These are phyloP conservation scores for Dimargaris cristalligena DNA, from an alignment of 192 early-diverging fungal genomes.

Conservation along the genomic window DNA sequence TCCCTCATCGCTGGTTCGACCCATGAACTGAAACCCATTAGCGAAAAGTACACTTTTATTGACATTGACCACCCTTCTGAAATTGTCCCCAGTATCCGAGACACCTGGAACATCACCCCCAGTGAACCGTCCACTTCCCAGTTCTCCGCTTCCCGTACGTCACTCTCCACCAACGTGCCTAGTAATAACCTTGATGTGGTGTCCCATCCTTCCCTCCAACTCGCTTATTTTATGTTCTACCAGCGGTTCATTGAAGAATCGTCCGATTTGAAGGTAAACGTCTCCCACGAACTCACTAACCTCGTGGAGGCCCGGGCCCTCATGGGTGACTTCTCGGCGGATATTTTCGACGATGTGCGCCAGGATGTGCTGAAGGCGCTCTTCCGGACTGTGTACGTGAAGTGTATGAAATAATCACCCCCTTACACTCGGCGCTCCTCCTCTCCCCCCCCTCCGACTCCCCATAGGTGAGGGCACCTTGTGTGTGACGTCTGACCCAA, in stretches of 20 bases:
- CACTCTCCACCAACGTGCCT: background rate
- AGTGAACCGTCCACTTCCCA: background rate
- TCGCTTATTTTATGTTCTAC: slow-evolving; percentile 9
- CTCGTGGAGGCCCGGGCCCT: background rate
- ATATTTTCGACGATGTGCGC: slow-evolving; percentile 9
- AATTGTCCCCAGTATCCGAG: background rate
- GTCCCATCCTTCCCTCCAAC: background rate
- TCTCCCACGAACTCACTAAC: background rate
- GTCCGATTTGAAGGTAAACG: background rate
- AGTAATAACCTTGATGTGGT: background rate
- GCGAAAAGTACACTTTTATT: background rate
- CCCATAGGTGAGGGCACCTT: no score
- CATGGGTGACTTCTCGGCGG: background rate
- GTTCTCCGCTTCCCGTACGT: background rate
- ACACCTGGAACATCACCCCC: background rate
- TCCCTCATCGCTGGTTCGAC: background rate
- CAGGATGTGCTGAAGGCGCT: slow-evolving; percentile 5
- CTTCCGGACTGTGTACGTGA: slow-evolving; percentile 1
- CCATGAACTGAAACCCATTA: background rate
- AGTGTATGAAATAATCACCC: slow-evolving; percentile 11
- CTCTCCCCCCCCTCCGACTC: no score
- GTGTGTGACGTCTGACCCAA: no score
- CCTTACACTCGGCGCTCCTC: no score
- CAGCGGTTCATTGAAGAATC: slow-evolving; percentile 3
- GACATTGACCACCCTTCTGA: background rate